Base-by-base conservation (phyloP, 2,329 filamentous ascomycete genomes). In the Chrysoporthe austroafricana region DNA sequence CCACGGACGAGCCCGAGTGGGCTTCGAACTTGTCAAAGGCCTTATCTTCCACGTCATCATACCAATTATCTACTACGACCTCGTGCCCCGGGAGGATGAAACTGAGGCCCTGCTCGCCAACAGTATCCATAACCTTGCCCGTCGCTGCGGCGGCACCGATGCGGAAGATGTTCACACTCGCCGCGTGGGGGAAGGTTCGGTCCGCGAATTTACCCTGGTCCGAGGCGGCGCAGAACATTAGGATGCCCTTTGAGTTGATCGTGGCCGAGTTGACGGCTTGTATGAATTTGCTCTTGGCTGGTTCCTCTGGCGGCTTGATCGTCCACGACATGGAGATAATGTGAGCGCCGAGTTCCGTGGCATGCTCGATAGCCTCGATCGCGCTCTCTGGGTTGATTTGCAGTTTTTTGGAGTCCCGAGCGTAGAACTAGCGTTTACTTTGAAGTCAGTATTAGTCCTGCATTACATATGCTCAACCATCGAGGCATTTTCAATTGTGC, bases 161-260 rank as follows among this genome's bases (percentile, higher is more conserved):
- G 7, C 71, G 74, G 70, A 76, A 75, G 57, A 71, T 70, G 7
- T 59, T 52, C 34, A 67, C 57, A n/a, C 63, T 71, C 18, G 18
- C 63, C 4, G 46, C 56, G 56, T 64, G 59, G 5, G 70, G 72
- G 43, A 71, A 65, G 68, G 73, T 66, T 32, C 71, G 66, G 5
- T 62, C 21, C 9, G 61, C 36, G 26, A 69, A 46, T 18, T 64
- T 70, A 1, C 73, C 76, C 56, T 76, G 72, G 67, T 81, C 79
- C 4, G 68, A 74, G 0, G 77, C 74, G 0, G 79, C 74, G 70
- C 79, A 81, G 68, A 81, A 81, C 70, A 81, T 76, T 46, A 80
- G 71, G 3, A 80, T 80, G 6, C 39, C 64, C 9, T 39, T 39
- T 5, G 36, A 7, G 36, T 39, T 39, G 36, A 9, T 39, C 6